Conservation (phyloP, 2,329 filamentous ascomycete genomes). For the Pseudogymnoascus sp. region DNA sequence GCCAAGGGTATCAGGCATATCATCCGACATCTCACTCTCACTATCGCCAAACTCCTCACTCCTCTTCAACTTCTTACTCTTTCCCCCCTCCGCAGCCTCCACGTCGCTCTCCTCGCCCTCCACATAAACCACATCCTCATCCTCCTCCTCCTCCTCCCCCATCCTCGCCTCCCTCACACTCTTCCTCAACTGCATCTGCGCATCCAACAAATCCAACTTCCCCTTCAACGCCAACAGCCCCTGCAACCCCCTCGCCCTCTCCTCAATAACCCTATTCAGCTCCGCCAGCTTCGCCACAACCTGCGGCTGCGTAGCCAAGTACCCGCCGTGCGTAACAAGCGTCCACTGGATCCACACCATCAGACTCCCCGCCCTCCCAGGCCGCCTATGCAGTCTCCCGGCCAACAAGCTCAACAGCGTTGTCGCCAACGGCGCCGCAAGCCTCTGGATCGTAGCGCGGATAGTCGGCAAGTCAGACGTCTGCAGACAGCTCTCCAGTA, state of each 20-base stretch:
- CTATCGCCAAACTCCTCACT: slow-evolving; percentile 19
- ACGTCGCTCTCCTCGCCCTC: slow-evolving; percentile 60
- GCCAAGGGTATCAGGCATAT: slow-evolving; percentile 34
- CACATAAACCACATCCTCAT: slow-evolving; percentile 68
- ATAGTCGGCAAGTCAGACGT: slow-evolving; percentile 69
- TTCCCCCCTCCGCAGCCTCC: slow-evolving; percentile 47
- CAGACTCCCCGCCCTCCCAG: slow-evolving; percentile 79
- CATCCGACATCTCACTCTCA: slow-evolving; percentile 27
- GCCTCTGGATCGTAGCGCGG: slow-evolving; percentile 78
- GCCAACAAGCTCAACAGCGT: slow-evolving; percentile 74
- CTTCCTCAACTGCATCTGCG: slow-evolving; percentile 74
- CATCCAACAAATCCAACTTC: slow-evolving; percentile 87
- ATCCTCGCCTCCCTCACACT: slow-evolving; percentile 47
- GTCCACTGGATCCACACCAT: slow-evolving; percentile 97
- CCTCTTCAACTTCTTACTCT: slow-evolving; percentile 28
- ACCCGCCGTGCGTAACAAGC: slow-evolving; percentile 82
- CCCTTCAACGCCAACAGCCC: slow-evolving; percentile 84
- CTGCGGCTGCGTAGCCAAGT: slow-evolving; percentile 77
- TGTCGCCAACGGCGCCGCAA: slow-evolving; percentile 77
- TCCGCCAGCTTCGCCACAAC: slow-evolving; percentile 68
- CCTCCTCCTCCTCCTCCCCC: slow-evolving; percentile 34
- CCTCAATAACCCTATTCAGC: slow-evolving; percentile 78
- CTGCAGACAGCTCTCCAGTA: slow-evolving; percentile 87
- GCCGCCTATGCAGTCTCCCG: slow-evolving; percentile 75
- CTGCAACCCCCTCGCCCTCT: slow-evolving; percentile 72